These are phyloP conservation scores for Globisporangium nagaii DNA, from an alignment of 352 stramenopile species.

Conservation along the genomic window DNA sequence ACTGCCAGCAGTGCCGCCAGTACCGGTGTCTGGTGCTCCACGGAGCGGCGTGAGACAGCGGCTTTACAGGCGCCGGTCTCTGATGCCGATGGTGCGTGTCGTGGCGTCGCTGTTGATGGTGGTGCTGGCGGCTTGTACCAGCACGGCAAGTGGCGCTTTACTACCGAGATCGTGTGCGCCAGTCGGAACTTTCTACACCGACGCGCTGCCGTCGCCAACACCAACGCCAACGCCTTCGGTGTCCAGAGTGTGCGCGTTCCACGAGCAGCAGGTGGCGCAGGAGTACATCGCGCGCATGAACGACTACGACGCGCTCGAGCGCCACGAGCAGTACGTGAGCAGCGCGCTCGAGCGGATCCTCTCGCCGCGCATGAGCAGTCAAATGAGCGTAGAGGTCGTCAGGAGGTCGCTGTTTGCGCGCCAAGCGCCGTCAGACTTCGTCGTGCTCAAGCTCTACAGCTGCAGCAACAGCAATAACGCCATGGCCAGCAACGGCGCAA, in stretches of 20 bases:
- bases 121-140: background rate
- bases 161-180: background rate
- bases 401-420: conserved; percentile 20
- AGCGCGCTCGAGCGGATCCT: conserved; percentile 8
- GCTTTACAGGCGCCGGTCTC: background rate
- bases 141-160: background rate
- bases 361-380: background rate
- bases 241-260: conserved; percentile 27
- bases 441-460: conserved; percentile 41
- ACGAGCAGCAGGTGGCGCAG: conserved; percentile 20
- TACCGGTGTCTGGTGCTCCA: background rate
- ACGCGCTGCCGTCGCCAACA: too few species aligned
- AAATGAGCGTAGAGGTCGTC: conserved; percentile 9
- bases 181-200: background rate
- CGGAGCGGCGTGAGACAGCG: too few species aligned
- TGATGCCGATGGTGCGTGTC: background rate
- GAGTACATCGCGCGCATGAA: conserved; percentile 37
- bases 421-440: conserved; percentile 56
- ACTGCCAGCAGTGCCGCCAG: background rate
- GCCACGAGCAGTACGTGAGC: conserved; percentile 32
- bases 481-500: background rate
- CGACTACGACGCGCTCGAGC: conserved; percentile 19
- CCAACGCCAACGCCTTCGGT: too few species aligned
- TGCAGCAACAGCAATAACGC: conserved; percentile 15
- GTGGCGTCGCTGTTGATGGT: background rate